Base-by-base conservation (phyloP, 768 basidiomycete species). In the Kwoniella sp. region DNA sequence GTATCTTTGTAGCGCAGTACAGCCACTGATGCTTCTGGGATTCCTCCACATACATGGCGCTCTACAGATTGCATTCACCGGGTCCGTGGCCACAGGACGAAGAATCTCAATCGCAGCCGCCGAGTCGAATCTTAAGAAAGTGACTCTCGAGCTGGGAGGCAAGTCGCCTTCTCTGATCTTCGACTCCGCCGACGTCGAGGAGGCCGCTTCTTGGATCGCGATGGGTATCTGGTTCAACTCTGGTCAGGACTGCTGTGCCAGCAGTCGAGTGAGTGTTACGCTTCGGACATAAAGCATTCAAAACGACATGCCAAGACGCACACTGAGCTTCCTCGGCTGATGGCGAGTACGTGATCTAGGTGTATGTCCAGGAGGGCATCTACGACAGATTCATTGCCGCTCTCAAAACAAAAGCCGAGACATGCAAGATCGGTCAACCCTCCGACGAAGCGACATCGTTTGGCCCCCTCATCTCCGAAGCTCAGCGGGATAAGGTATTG, bases 81-180 rank as follows among this genome's bases (percentile, higher is more conserved):
- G 92, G 2, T 89, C 88, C 64, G 91, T 90, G 1, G 82, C 88
- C 45, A 86, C 88, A 25, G 93, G 93, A 9, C 85, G 91, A 12
- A 88, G 87, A 71, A 84, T 95, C 75, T 84, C 92, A 84, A 86
- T 90, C 72, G 89, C 90, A 2, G 86, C 92, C 2, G 86, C 90
- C 0, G 86, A 87, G 79, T 86, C 86, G 30, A 96, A 95, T 76
- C 78, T 96, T 73, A 96, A 95, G 83, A 86, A 86, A 63, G 88
- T 91, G 57, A 93, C 93, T 23, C 85, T 98, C 55, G 95, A 98
- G 79, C 86, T 98, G 25, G 93, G 94, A 31, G 94, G 94, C 50
- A 96, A 97, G 82, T 87, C 72, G 2, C 78, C 82, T 48, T 72
- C 75, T 51, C 84, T 92, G 71, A 84, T 92, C 68, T 90, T 89